Base-by-base conservation (phyloP, 208 protist species). In the Acanthamoeba triangularis region DNA sequence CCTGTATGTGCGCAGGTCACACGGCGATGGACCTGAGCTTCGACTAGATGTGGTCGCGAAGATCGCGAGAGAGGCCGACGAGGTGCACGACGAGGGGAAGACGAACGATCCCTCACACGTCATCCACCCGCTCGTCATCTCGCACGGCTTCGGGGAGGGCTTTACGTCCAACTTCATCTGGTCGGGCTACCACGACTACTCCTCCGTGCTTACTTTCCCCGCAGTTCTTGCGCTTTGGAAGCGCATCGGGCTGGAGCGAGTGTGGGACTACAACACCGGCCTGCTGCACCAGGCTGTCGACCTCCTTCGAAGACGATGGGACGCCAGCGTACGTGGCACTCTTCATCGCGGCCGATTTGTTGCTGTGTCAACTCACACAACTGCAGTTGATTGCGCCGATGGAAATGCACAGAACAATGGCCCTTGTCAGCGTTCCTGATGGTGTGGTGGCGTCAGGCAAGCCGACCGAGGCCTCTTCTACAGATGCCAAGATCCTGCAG, bases 141-240 rank as follows among this genome's bases (percentile, higher is more conserved):
- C 98, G 16, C 98, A 99, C 91, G 98, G 98, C 28, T 97, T 97
- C 44, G 98, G 98, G 28, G 98, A 98, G 49, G 98, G 98, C 6
- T 96, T 99, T 78, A 96, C 98, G 3, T 99, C 98, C 18, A 97
- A 98, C 96, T 99, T 99, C 87, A 98, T 99, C 63, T 99, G 98
- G 98, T 98, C 98, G n/a, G 98, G 98, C 76, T 98, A 98, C 23
- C 97, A 97, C 33, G 98, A 78, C 96, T 99, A 98, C 96, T 98
- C 98, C 35, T 96, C 98, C 13, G 98, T 98, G 94, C 95, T 99
- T 35, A 96, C 97, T 30, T 97, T 98, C 78, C 98, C 98, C 11
- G 98, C 97, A 28, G 95, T 98, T 30, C 94, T 98, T 25, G 95
- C 98, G 90, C 98, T 98, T 94, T 98, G 98, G 69, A 11, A 44